These are phyloP conservation scores for Haplosporangium gracile DNA, from an alignment of 192 early-diverging fungal genomes.

Conservation along the genomic window DNA sequence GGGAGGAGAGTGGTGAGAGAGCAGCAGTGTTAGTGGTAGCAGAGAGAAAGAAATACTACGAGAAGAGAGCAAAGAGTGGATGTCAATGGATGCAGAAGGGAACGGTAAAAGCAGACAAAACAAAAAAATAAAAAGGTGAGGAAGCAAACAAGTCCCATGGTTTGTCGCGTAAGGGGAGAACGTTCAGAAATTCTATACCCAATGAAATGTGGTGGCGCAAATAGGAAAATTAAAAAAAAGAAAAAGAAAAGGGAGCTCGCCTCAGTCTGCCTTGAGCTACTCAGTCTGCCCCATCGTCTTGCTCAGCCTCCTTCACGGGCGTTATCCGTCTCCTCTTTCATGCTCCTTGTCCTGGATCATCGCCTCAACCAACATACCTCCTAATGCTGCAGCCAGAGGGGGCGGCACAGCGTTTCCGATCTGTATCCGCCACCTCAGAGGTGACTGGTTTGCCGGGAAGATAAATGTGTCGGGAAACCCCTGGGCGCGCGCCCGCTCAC, in stretches of 20 bases:
- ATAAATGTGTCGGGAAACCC: constrained; percentile 77
- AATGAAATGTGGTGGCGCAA: too few relatives aligned
- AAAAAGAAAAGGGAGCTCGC: not conserved
- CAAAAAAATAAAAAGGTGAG: not conserved
- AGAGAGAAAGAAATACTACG: not conserved
- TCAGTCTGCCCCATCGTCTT: not conserved
- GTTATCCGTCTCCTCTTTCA: not conserved
- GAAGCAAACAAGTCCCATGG: too few relatives aligned
- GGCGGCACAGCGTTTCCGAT: constrained; percentile 81
- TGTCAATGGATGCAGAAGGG: not conserved
- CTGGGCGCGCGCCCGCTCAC: constrained; percentile 78
- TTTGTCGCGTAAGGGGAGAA: too few relatives aligned
- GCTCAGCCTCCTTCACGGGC: not conserved
- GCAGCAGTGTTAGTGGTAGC: not conserved
- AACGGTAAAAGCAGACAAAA: not conserved
- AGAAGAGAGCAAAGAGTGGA: not conserved
- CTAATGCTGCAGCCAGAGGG: constrained; percentile 72
- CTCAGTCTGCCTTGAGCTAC: not conserved
- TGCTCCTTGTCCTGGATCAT: constrained; percentile 51
- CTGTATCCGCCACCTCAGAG: constrained; percentile 68
- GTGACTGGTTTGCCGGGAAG: constrained; percentile 59
- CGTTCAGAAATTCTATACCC: too few relatives aligned
- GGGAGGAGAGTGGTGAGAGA: not conserved
- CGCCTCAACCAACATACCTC: constrained; percentile 63
- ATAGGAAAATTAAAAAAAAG: not conserved